Evolutionary conservation across 2,329 filamentous ascomycete species (phyloP).

Genomic region (Aspergillus viridinutans): DNA sequence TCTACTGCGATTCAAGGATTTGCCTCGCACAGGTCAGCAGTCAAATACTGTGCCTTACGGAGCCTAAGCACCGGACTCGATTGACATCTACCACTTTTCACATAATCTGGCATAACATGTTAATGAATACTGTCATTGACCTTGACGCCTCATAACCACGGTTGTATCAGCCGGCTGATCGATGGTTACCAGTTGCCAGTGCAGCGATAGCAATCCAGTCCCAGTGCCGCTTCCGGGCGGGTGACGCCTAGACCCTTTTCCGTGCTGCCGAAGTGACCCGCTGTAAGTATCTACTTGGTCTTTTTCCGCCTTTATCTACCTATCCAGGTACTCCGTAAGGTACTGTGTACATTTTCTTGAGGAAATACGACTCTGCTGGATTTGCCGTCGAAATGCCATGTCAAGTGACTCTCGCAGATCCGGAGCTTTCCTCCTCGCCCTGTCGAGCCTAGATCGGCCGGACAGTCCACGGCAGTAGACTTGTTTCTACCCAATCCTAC

Average conservation of each 20-base stretch:
- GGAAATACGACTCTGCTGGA: not conserved
- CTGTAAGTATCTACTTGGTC: not conserved
- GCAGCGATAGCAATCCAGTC: constrained; percentile 6
- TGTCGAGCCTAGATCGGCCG: not conserved
- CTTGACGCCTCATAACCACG: not conserved
- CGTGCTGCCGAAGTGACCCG: constrained; percentile 16
- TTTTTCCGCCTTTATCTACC: not conserved
- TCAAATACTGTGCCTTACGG: not conserved
- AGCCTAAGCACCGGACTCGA: not conserved
- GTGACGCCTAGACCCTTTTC: constrained; percentile 18
- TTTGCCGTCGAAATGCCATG: not conserved
- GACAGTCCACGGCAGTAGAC: not conserved
- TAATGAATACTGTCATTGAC: not conserved
- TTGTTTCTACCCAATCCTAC: too few relatives aligned
- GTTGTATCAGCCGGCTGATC: too few relatives aligned
- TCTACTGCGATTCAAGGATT: too few relatives aligned
- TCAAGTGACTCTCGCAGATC: not conserved
- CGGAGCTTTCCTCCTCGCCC: constrained; percentile 2
- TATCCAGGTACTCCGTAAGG: not conserved
- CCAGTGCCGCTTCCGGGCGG: constrained; percentile 17
- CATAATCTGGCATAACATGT: not conserved
- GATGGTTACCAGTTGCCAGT: not conserved
- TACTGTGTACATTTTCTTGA: not conserved
- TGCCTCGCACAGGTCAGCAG: not conserved
- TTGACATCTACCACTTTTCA: not conserved